Conservation (phyloP, 2,329 filamentous ascomycete species). For the Epichloe amarillans region DNA sequence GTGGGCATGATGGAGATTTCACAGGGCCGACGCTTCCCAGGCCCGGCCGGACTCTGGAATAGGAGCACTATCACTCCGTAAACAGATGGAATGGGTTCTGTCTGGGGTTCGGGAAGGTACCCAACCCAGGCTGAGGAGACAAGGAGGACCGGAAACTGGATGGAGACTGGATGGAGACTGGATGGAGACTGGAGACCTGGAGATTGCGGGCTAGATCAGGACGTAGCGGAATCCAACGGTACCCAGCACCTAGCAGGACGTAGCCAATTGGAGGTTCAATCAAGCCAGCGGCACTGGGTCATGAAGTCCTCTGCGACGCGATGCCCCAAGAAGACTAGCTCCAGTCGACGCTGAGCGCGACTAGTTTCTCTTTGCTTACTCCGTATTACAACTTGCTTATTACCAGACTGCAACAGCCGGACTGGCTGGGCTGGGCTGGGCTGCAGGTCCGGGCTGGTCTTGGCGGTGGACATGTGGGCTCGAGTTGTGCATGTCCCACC, state of each 20-base stretch:
- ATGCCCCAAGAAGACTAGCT: neutral
- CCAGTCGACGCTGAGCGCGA: no score
- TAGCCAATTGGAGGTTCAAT: slow-evolving; percentile 1
- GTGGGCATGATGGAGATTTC: slow-evolving; percentile 8
- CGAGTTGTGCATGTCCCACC: neutral
- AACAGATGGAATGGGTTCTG: neutral
- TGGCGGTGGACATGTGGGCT: neutral
- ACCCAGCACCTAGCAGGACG: neutral
- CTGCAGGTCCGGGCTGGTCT: neutral
- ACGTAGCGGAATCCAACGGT: neutral
- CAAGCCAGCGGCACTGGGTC: neutral
- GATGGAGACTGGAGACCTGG: neutral
- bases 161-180: neutral
- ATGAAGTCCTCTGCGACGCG: neutral
- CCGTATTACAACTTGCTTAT: neutral
- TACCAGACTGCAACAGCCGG: neutral
- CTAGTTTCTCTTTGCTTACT: no score
- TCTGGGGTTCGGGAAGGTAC: slow-evolving; percentile 2
- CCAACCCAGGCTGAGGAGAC: neutral
- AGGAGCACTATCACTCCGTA: neutral
- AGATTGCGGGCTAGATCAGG: neutral
- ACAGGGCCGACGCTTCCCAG: slow-evolving; percentile 3
- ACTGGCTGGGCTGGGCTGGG: neutral
- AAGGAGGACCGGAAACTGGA: neutral
- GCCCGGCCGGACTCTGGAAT: neutral